These are phyloP conservation scores for Fusarium lyarnte DNA, from an alignment of 2,329 filamentous ascomycete genomes.

Conservation along the genomic window DNA sequence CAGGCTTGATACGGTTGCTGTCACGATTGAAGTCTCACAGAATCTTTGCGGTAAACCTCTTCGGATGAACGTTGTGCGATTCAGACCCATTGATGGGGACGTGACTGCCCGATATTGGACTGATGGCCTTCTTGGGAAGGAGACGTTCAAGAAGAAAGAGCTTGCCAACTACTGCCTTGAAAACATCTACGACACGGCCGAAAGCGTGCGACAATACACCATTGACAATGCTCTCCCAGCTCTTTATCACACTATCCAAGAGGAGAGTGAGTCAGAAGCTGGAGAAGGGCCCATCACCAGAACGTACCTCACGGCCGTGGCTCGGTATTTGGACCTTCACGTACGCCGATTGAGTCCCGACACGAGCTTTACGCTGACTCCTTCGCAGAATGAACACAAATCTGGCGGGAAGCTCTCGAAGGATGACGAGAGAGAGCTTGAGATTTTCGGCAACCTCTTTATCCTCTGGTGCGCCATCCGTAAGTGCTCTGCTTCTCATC, in stretches of 20 bases:
- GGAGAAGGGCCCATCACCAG: conserved; percentile 27
- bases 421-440: conserved; percentile 42
- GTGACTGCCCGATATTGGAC: conserved; percentile 52
- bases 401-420: neutral
- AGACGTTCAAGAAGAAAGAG: conserved; percentile 43
- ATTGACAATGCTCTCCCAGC: conserved; percentile 40
- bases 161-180: conserved; percentile 54
- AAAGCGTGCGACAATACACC: conserved; percentile 51
- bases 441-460: conserved; percentile 54
- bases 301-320: conserved; percentile 36
- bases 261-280: neutral
- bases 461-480: conserved; percentile 58
- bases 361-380: neutral
- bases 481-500: conserved; percentile 45
- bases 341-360: conserved; percentile 21
- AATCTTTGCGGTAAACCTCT: conserved; percentile 52
- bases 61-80: conserved; percentile 53
- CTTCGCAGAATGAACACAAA: neutral
- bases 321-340: conserved; percentile 33
- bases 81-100: conserved; percentile 51
- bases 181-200: conserved; percentile 49
- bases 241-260: conserved; percentile 38
- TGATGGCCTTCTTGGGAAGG: conserved; percentile 40
- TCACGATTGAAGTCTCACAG: conserved; percentile 52
- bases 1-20: conserved; percentile 41